Conservation (phyloP, 306 rosid genomes). For the Bauhinia variegata region DNA sequence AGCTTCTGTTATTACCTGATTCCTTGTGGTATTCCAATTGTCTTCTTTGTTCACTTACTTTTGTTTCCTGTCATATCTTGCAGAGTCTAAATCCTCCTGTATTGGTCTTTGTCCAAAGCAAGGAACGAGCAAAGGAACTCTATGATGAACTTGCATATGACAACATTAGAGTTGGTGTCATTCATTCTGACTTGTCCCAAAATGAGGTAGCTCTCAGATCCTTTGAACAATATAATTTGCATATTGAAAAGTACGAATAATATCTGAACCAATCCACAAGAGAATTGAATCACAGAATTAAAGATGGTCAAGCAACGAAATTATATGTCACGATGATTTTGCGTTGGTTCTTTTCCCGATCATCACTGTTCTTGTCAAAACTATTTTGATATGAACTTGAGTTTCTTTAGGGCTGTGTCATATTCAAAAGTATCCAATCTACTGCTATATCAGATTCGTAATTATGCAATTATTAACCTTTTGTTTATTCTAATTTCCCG, state of each 20-base stretch:
- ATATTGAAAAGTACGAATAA: slow-evolving; percentile 16
- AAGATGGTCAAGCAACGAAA: slow-evolving; percentile 28
- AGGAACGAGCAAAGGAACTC: slow-evolving; percentile 94
- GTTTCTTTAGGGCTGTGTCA: background rate
- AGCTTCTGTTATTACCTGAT: slow-evolving; percentile 5
- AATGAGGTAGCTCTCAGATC: slow-evolving; percentile 57
- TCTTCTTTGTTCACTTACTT: slow-evolving; percentile 34
- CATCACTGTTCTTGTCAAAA: slow-evolving; percentile 2
- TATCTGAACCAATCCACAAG: background rate
- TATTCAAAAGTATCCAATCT: slow-evolving; percentile 6
- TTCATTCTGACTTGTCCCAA: slow-evolving; percentile 90
- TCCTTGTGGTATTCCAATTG: slow-evolving; percentile 11
- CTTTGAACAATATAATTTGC: slow-evolving; percentile 25
- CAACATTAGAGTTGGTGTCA: slow-evolving; percentile 73
- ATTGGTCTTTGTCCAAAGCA: slow-evolving; percentile 88
- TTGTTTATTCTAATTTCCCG: slow-evolving; percentile 24
- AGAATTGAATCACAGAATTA: background rate
- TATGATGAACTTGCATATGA: slow-evolving; percentile 73
- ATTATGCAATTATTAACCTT: slow-evolving; percentile 12
- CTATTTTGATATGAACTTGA: background rate
- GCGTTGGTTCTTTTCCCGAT: slow-evolving; percentile 7
- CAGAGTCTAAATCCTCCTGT: slow-evolving; percentile 93
- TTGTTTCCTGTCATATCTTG: slow-evolving; percentile 25
- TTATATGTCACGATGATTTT: slow-evolving; percentile 11
- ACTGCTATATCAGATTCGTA: background rate